phyloP scores from a whole-genome alignment of 208 protist genomes.

The Trypanosoma lewisi region DNA sequence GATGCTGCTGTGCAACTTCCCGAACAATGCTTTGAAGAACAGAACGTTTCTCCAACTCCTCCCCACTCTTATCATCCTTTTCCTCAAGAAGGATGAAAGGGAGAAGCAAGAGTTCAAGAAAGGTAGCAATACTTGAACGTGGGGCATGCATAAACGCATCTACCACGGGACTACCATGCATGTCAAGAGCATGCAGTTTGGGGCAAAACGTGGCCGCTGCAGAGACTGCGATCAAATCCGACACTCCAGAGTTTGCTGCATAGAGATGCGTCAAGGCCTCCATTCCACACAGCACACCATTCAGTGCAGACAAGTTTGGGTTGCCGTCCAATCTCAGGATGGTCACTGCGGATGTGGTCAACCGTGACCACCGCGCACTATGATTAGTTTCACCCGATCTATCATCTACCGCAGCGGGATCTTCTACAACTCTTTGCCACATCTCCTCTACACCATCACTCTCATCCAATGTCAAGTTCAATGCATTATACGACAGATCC shows the following conservation, averaged over 20 bases:
- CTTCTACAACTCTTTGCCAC: constrained; percentile 25
- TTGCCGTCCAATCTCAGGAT: constrained; percentile 51
- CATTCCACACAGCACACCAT: constrained; percentile 47
- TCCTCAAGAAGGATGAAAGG: constrained; percentile 6
- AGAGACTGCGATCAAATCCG: constrained; percentile 20
- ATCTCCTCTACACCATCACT: constrained; percentile 51
- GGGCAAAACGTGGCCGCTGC: constrained; percentile 25
- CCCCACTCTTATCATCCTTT: background rate
- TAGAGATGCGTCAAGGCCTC: constrained; percentile 20
- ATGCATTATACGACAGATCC: constrained; percentile 65
- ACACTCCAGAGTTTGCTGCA: constrained; percentile 7
- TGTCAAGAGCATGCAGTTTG: constrained; percentile 15
- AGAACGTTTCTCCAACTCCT: background rate
- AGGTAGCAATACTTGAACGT: constrained; percentile 6
- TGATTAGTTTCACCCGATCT: too few species aligned
- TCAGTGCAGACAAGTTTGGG: constrained; percentile 34
- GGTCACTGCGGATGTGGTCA: constrained; percentile 15
- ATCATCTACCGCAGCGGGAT: background rate
- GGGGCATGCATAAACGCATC: constrained; percentile 19
- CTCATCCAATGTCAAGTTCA: constrained; percentile 42
- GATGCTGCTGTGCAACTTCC: constrained; percentile 19
- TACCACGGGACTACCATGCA: constrained; percentile 15
- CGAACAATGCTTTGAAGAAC: constrained; percentile 2
- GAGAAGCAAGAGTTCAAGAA: constrained; percentile 24
- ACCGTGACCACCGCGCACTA: background rate